Base-by-base conservation (phyloP, 192 early-diverging fungal genomes). In the Coemansia sp. region DNA sequence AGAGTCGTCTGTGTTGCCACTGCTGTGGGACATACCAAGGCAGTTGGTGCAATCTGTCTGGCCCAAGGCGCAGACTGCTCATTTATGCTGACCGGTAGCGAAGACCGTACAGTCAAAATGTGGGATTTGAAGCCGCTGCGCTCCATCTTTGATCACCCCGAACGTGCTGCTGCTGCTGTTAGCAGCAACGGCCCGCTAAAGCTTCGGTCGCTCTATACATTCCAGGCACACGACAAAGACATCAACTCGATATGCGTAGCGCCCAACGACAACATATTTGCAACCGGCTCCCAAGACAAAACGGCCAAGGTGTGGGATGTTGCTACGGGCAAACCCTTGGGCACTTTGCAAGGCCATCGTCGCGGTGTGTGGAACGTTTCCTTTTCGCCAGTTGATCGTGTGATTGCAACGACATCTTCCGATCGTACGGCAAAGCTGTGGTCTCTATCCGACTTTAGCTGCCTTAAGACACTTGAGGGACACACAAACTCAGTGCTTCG, bases 371-470 rank as follows among this genome's bases (percentile, higher is more conserved):
- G 97, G 97, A 83, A 84, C 22, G 86, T 93, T 27, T 80, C 84
- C 46, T 97, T 99, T 57, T 94, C 92, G n/a, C 90, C 92, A n/a
- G 87, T 95, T 5, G 97, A 99, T 67, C 90, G 96, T 55, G 89
- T 92, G 2, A 70, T 96, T 38, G 94, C 91, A 10, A 96, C 95
- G 0, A 84, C 87, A 22, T 97, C 94, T 0, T 88, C 89, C 53
- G 97, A 99, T 69, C 90, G 93, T 71, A 96, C 91, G 2, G 84
- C 97, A 62, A 93, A 92, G 76, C 82, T 99, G 52, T 99, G 97
- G 97, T 89, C 86, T 47, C 71, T 97, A 23, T 85, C 82, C 14
- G 94, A 98, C 52, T 91, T 86, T 57, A 71, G 84, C 15, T 99
- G 96, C 80, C 71, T 96, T 12, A 91, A 90, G 81, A 97, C 95